Conservation (phyloP, 163 green algal species). For the Volvox carteri region DNA sequence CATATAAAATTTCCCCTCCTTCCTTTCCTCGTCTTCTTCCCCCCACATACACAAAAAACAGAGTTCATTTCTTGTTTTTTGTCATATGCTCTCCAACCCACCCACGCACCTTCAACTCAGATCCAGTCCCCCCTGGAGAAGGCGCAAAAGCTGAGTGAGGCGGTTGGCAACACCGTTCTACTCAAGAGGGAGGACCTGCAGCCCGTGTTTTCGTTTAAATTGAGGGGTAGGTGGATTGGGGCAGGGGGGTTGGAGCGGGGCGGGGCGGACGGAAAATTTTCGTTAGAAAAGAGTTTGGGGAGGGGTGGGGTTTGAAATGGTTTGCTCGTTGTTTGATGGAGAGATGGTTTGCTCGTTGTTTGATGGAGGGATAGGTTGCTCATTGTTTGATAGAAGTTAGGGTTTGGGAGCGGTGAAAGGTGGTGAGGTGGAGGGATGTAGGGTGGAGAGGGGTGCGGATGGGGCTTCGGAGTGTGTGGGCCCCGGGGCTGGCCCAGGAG, state of each 20-base stretch:
- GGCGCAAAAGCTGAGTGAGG: slow-evolving; percentile 85
- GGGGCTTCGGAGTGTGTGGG: neutral
- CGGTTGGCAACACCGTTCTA: slow-evolving; percentile 85
- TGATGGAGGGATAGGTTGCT: no score
- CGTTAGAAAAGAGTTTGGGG: no score
- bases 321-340: neutral
- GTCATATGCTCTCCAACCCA: no score
- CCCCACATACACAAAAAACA: no score
- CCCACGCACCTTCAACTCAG: no score
- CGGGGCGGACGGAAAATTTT: neutral
- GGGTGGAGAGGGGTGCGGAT: neutral
- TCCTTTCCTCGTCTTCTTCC: neutral
- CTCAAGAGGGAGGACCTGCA: slow-evolving; percentile 98
- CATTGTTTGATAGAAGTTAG: no score
- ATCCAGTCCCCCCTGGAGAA: slow-evolving; percentile 90
- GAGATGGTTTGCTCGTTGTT: neutral
- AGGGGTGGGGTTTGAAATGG: no score
- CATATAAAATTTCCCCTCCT: neutral
- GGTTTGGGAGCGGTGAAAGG: no score
- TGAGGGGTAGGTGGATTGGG: slow-evolving; percentile 74
- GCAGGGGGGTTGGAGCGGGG: neutral
- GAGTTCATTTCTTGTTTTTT: no score
- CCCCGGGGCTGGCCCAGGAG: no score
- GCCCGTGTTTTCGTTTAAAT: slow-evolving; percentile 98
- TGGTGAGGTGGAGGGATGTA: no score